phyloP scores from a whole-genome alignment of 805 yeast genomes.

The Scheffersomyces amazonensis region DNA sequence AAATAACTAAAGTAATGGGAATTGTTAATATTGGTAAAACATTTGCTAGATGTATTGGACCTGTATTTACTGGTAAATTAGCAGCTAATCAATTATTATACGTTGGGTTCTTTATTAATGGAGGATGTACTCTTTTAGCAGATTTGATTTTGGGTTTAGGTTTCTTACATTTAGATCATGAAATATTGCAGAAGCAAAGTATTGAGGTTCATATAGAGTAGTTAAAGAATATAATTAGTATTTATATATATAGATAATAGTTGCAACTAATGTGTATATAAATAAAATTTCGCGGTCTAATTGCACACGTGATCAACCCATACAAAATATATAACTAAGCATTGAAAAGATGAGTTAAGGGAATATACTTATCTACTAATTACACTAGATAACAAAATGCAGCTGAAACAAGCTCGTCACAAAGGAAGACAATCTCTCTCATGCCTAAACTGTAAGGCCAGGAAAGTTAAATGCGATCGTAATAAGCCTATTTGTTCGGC shows the following conservation, averaged over 20 bases:
- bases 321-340: too few relatives aligned
- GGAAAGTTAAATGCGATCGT: slow-evolving; percentile 1
- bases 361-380: background rate
- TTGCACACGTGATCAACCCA: too few relatives aligned
- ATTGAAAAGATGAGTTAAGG: background rate
- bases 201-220: slow-evolving; percentile 1
- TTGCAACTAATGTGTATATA: too few relatives aligned
- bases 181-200: slow-evolving; percentile 18
- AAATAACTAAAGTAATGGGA: slow-evolving; percentile 78
- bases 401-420: background rate
- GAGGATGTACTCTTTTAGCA: slow-evolving; percentile 49
- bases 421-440: background rate
- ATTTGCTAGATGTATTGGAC: slow-evolving; percentile 79
- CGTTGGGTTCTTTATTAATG: slow-evolving; percentile 52
- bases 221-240: too few relatives aligned
- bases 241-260: too few relatives aligned
- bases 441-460: background rate
- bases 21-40: slow-evolving; percentile 85
- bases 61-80: slow-evolving; percentile 70
- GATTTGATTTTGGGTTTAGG: slow-evolving; percentile 42
- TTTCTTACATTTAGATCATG: slow-evolving; percentile 39
- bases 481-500: background rate
- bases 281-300: too few relatives aligned
- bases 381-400: too few relatives aligned
- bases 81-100: slow-evolving; percentile 50